phyloP scores from a whole-genome alignment of 768 basidiomycete species.

The Chlorophyllum brunneum region DNA sequence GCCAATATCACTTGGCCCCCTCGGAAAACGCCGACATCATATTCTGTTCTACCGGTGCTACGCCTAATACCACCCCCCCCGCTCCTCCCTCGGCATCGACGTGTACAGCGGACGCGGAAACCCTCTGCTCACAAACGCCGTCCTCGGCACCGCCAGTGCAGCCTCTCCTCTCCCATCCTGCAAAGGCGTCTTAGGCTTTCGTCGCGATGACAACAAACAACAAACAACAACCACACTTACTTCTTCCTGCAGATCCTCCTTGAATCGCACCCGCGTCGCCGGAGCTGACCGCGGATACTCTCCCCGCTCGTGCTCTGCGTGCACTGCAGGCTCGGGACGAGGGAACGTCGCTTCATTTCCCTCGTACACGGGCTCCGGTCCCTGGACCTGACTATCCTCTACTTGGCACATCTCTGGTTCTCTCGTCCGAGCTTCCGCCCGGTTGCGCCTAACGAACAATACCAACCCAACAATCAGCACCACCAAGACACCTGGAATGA shows the following conservation, averaged over 20 bases:
- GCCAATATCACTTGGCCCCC: conserved; percentile 20
- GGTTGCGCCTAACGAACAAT: conserved; percentile 18
- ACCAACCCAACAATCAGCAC: conserved; percentile 8
- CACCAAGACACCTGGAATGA: background rate
- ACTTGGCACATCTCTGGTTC: conserved; percentile 22
- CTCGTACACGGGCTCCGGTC: too few relatives aligned
- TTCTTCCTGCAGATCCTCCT: background rate
- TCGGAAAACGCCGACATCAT: conserved; percentile 24
- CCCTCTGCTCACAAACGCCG: conserved; percentile 1
- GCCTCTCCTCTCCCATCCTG: background rate
- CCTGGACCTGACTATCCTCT: conserved; percentile 28
- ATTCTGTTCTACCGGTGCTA: background rate
- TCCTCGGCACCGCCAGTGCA: background rate
- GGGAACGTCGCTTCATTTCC: conserved; percentile 13
- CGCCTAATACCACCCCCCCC: background rate
- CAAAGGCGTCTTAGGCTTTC: background rate
- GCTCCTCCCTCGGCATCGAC: background rate
- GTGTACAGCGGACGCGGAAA: conserved; percentile 10
- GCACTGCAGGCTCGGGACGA: conserved; percentile 10
- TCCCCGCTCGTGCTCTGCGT: too few relatives aligned
- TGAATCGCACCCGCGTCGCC: background rate
- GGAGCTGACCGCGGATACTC: conserved; percentile 6
- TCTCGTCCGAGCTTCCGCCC: conserved; percentile 16
- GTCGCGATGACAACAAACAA: conserved; percentile 12
- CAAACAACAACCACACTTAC: background rate